Evolutionary conservation across 352 stramenopile species (phyloP).

Genomic region (Globisporangium spinosum): DNA sequence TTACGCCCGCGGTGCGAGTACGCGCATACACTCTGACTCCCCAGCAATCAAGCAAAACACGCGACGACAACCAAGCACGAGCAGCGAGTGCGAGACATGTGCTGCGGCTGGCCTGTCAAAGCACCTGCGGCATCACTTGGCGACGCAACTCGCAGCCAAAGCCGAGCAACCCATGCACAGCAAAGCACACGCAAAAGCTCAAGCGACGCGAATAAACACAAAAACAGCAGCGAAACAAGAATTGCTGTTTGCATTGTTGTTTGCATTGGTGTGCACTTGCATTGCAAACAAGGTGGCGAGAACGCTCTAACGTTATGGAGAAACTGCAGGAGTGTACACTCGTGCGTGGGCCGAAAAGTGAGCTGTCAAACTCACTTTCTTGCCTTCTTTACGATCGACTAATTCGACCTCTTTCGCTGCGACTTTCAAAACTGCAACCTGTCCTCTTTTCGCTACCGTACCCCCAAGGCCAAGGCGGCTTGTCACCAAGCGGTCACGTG

Average conservation of each 20-base stretch:
- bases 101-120: background rate
- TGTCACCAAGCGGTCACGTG: background rate
- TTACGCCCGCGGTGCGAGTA: background rate
- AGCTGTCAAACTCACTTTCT: background rate
- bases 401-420: background rate
- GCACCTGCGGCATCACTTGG: background rate
- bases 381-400: background rate
- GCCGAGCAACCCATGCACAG: background rate
- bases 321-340: background rate
- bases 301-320: background rate
- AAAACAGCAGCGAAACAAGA: background rate
- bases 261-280: background rate
- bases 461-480: background rate
- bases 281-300: background rate
- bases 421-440: background rate
- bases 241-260: background rate
- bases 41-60: slow-evolving; percentile 1
- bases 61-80: background rate
- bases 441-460: background rate
- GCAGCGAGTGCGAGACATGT: background rate
- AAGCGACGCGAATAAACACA: too few species aligned
- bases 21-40: background rate
- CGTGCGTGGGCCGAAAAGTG: background rate
- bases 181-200: background rate
- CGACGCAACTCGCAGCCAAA: background rate